phyloP scores from a whole-genome alignment of 1,139 yeast genomes.

The Lodderomyces parapsilosis region DNA sequence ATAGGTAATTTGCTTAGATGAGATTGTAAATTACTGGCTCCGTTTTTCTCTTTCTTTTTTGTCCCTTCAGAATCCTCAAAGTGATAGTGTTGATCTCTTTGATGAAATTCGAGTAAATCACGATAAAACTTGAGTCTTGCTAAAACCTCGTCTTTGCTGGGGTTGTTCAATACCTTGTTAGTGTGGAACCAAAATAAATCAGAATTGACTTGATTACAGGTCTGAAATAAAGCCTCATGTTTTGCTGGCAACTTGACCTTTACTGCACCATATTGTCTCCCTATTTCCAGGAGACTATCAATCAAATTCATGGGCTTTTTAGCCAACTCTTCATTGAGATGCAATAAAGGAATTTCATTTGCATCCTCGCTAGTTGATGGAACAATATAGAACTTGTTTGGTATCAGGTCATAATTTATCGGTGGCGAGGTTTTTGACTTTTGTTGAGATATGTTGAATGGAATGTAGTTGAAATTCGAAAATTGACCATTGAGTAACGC shows the following conservation, averaged over 20 bases:
- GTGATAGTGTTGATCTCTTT: slow-evolving; percentile 12
- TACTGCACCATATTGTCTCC: slow-evolving; percentile 65
- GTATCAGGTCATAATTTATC: slow-evolving; percentile 33
- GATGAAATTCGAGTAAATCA: slow-evolving; percentile 22
- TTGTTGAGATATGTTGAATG: slow-evolving; percentile 43
- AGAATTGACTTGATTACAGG: slow-evolving; percentile 14
- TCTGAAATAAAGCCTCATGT: slow-evolving; percentile 27
- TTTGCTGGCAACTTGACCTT: slow-evolving; percentile 58
- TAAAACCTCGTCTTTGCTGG: slow-evolving; percentile 28
- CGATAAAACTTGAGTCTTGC: slow-evolving; percentile 31
- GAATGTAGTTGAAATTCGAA: slow-evolving; percentile 39
- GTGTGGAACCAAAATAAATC: slow-evolving; percentile 18
- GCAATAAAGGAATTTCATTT: slow-evolving; percentile 47
- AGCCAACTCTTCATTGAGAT: slow-evolving; percentile 40
- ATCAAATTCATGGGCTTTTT: slow-evolving; percentile 53
- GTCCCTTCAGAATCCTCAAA: slow-evolving; percentile 7
- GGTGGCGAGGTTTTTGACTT: slow-evolving; percentile 41
- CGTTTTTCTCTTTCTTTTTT: slow-evolving; percentile 1
- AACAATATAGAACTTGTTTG: slow-evolving; percentile 26
- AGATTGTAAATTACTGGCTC: slow-evolving; percentile 2
- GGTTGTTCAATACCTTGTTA: slow-evolving; percentile 22
- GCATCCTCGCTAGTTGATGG: slow-evolving; percentile 6
- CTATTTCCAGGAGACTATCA: slow-evolving; percentile 44
- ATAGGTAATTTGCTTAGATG: slow-evolving; percentile 38
- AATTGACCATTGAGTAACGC: slow-evolving; percentile 27